phyloP scores from a whole-genome alignment of 2,329 filamentous ascomycete species.

The Colletotrichum sp. region DNA sequence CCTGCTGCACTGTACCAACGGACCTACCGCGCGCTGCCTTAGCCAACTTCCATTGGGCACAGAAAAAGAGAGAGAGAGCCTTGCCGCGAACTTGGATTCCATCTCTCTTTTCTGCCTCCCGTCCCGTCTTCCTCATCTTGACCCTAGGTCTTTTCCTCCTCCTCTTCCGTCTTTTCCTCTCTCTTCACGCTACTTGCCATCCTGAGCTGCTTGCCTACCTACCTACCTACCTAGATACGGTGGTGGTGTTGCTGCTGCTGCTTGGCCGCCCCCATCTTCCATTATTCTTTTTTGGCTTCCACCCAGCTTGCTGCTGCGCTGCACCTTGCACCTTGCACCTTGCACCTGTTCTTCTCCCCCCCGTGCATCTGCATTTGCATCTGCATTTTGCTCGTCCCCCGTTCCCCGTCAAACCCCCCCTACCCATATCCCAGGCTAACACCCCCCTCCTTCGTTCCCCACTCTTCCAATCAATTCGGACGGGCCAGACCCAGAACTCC shows the following conservation, averaged over 20 bases:
- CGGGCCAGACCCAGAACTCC: conserved; percentile 18
- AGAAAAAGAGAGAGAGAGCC: neutral
- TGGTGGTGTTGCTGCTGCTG: neutral
- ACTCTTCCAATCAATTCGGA: conserved; percentile 22
- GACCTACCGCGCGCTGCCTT: neutral
- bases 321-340: neutral
- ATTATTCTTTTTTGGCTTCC: neutral
- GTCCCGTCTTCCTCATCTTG: neutral
- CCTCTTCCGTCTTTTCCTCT: neutral
- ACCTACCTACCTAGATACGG: neutral
- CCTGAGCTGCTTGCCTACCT: neutral
- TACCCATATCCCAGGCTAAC: neutral
- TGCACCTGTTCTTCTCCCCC: neutral
- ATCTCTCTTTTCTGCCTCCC: neutral
- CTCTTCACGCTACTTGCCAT: neutral
- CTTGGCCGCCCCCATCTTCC: neutral
- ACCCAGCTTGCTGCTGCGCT: neutral
- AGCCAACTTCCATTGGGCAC: neutral
- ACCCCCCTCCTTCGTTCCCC: conserved; percentile 4
- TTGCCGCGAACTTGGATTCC: neutral
- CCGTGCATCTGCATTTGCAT: conserved; percentile 4
- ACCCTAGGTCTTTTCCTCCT: neutral
- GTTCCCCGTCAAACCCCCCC: conserved; percentile 4
- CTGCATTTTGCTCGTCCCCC: conserved; percentile 10
- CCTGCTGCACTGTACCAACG: neutral